Conservation (phyloP, 306 rosid genomes). For the Pterocarpus santalinus region DNA sequence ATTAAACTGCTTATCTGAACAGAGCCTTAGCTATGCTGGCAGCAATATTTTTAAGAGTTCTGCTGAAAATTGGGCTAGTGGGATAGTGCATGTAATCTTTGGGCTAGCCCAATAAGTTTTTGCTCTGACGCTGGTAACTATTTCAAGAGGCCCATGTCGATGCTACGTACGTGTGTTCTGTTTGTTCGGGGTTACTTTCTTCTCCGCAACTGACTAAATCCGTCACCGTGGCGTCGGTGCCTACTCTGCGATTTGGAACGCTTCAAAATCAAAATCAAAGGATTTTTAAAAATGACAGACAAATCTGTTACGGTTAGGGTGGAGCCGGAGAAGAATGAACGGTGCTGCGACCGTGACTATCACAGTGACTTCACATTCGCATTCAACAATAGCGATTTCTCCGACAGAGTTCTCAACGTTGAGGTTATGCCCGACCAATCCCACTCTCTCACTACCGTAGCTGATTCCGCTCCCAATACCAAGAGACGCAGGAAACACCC, state of each 20-base stretch:
- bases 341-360: neutral
- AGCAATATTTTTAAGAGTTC: no score
- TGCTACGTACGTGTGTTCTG: no score
- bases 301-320: constrained; percentile 15
- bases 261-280: neutral
- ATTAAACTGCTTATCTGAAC: no score
- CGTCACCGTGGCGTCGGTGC: no score
- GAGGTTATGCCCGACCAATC: constrained; percentile 45
- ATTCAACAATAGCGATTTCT: constrained; percentile 59
- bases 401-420: constrained; percentile 55
- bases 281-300: neutral
- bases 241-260: neutral
- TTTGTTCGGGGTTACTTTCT: neutral
- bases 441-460: constrained; percentile 26
- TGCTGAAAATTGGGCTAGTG: no score
- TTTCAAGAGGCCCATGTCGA: no score
- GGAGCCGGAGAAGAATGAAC: constrained; percentile 1
- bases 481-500: constrained; percentile 58
- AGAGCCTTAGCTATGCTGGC: no score
- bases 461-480: constrained; percentile 26
- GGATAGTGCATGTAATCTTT: no score
- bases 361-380: constrained; percentile 58
- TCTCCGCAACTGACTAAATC: neutral
- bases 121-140: no score
- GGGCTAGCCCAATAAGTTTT: neutral